Conservation (phyloP, 352 stramenopile species). For the Albugo candida region DNA sequence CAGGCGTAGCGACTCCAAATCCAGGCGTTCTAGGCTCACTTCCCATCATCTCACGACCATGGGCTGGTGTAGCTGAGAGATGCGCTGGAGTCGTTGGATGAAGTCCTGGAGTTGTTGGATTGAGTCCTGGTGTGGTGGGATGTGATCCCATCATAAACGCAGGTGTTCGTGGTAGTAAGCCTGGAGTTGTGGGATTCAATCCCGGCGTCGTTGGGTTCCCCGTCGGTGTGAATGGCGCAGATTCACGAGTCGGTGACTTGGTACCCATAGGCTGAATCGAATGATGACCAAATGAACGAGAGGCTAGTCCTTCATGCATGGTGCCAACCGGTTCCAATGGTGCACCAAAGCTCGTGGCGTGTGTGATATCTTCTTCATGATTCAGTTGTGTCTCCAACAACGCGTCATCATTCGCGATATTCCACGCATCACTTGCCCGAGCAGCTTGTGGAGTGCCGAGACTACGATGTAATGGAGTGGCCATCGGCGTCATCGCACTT, state of each 20-base stretch:
- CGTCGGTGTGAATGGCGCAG: constrained; percentile 45
- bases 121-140: constrained; percentile 57
- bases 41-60: constrained; percentile 38
- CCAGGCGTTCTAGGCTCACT: constrained; percentile 79
- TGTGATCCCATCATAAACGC: constrained; percentile 64
- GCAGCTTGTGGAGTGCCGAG: constrained; percentile 48
- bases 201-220: constrained; percentile 55
- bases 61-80: constrained; percentile 36
- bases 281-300: constrained; percentile 26
- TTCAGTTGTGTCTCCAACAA: constrained; percentile 75
- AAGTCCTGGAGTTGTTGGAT: constrained; percentile 57
- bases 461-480: constrained; percentile 64
- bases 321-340: constrained; percentile 57
- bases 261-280: constrained; percentile 26
- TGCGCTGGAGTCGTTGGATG: constrained; percentile 18
- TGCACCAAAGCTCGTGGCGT: constrained; percentile 70
- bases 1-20: constrained; percentile 59
- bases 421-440: constrained; percentile 53
- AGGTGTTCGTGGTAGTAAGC: constrained; percentile 49
- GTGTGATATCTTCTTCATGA: constrained; percentile 78
- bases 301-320: constrained; percentile 32
- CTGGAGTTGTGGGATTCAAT: constrained; percentile 64
- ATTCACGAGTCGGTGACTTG: constrained; percentile 35
- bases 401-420: constrained; percentile 72
- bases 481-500: constrained; percentile 75